Base-by-base conservation (phyloP, 2,329 filamentous ascomycete genomes). In the Drechslerella dactyloides region DNA sequence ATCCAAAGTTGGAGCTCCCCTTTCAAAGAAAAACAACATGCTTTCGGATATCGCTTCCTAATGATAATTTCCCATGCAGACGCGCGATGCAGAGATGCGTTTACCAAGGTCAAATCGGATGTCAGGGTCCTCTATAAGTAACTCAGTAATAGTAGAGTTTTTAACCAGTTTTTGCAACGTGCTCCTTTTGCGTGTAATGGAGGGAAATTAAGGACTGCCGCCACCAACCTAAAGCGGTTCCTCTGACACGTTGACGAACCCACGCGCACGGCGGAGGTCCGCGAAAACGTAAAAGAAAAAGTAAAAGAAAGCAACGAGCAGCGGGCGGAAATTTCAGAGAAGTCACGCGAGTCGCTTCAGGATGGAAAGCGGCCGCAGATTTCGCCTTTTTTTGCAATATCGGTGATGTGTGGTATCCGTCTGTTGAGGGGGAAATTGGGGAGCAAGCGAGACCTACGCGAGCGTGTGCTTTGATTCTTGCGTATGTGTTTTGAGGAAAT, bases 201-300 rank as follows among this genome's bases (percentile, higher is more conserved):
- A 48, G 68, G 68, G 68, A 72, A 72, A 72, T 72, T 72, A 72
- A 72, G 68, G 68, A 72, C 53, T 33, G 48, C 50, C 55, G 55
- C 60, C 54, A 51, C 53, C 51, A 56, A 55, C 13, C 68, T 51
- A 60, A 72, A 72, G 68, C 68, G 68, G 68, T 65, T 72, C 55
- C 50, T 61, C 68, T 55, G 33, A 72, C 68, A 61, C 48, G 37
- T 55, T 51, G 8, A 10, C 51, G 15, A 21, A 64, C 37, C 52
- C 8, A 48, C 44, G 44, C 15, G 15, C 44, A 33, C 27, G 8
- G 27, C 27, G 27, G 8, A 8, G 8, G 27, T 8, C 8, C 27
- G 27, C 27, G 27, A 33, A 33, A 8, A 8, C 3, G 3, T 56
- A 52, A 42, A 27, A 5, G 40, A 63, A 50, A 23, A 15, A 37